phyloP scores from a whole-genome alignment of 129 eudicot genomes.

The Logfia minima region DNA sequence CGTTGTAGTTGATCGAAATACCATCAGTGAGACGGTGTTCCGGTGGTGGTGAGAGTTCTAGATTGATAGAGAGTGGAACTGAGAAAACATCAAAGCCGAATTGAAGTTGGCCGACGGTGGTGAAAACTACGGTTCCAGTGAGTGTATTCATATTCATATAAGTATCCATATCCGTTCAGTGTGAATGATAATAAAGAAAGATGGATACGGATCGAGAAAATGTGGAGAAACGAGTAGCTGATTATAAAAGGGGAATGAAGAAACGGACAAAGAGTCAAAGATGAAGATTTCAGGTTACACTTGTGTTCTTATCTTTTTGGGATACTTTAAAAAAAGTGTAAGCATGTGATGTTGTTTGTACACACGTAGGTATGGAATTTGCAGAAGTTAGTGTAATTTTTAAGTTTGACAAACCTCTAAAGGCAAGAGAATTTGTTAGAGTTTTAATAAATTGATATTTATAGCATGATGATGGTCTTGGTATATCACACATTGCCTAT shows the following conservation, averaged over 20 bases:
- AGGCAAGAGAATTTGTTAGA: too few relatives aligned
- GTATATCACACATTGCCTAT: too few relatives aligned
- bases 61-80: slow-evolving; percentile 28
- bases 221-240: not conserved
- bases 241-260: not conserved
- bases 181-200: not conserved
- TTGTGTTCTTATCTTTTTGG: not conserved
- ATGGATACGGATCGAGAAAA: not conserved
- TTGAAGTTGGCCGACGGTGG: slow-evolving; percentile 63
- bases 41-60: slow-evolving; percentile 11
- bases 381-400: too few relatives aligned
- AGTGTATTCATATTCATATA: slow-evolving; percentile 31
- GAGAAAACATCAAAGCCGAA: slow-evolving; percentile 90
- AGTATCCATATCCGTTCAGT: not conserved
- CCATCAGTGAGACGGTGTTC: slow-evolving; percentile 67
- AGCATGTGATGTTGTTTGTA: too few relatives aligned
- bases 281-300: slow-evolving; percentile 4
- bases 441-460: too few relatives aligned
- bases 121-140: slow-evolving; percentile 63
- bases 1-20: slow-evolving; percentile 65
- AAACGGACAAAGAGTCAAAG: not conserved
- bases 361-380: too few relatives aligned
- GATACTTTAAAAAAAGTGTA: too few relatives aligned
- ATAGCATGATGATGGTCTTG: too few relatives aligned
- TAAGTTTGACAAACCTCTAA: too few relatives aligned